These are phyloP conservation scores for Termitomyces sp. DNA, from an alignment of 768 basidiomycete species.

Conservation along the genomic window DNA sequence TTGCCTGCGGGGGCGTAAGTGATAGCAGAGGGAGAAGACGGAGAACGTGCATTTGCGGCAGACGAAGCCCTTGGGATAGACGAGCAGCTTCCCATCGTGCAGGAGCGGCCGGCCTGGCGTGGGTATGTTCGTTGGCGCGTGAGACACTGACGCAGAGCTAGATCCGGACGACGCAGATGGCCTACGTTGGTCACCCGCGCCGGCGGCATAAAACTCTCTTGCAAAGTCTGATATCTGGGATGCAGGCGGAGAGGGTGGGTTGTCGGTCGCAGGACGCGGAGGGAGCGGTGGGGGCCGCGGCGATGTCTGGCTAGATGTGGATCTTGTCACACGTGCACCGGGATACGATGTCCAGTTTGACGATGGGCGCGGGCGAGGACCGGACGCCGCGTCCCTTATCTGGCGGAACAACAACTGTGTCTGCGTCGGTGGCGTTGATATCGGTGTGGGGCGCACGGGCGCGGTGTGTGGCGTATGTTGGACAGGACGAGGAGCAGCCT, in stretches of 20 bases:
- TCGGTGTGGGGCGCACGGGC: not conserved
- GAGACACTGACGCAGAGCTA: slow-evolving; percentile 10
- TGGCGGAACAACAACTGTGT: slow-evolving; percentile 7
- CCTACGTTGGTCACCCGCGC: not conserved
- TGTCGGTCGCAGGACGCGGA: not conserved
- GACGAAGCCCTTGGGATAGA: slow-evolving; percentile 58
- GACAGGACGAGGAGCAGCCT: slow-evolving; percentile 20
- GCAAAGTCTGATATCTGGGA: not conserved
- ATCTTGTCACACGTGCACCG: not conserved
- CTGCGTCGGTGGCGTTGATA: not conserved
- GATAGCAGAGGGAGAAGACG: not conserved
- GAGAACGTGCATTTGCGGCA: slow-evolving; percentile 61
- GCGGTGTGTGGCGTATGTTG: slow-evolving; percentile 2
- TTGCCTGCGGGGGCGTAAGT: slow-evolving; percentile 36
- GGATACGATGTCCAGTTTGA: not conserved
- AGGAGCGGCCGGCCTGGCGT: slow-evolving; percentile 65
- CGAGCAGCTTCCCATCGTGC: slow-evolving; percentile 51
- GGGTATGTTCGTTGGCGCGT: slow-evolving; percentile 58
- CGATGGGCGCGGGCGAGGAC: not conserved
- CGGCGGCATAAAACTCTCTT: not conserved
- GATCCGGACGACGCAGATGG: not conserved
- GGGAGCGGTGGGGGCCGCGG: not conserved
- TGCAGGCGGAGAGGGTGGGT: not conserved
- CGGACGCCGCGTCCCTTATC: slow-evolving; percentile 4
- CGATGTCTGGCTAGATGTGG: not conserved